Base-by-base conservation (phyloP, 306 rosid genomes). In the Castanea crenata region DNA sequence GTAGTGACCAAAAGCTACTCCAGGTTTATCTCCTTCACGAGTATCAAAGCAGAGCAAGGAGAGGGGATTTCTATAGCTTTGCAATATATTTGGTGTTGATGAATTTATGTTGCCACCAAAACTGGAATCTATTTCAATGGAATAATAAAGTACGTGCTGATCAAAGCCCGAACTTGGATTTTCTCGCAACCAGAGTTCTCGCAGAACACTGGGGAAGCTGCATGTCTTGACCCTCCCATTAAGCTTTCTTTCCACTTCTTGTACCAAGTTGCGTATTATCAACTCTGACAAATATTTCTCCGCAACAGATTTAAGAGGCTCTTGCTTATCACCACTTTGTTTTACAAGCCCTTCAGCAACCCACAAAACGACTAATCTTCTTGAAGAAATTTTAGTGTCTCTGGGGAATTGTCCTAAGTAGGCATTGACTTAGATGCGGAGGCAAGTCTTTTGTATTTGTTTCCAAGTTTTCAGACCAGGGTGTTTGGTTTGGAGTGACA, bases 11-110 rank as follows among this genome's bases (percentile, higher is more conserved):
- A 76, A 51, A 13, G 56, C 70, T 75, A 73, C 82, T 59, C 88
- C 84, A 8, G 86, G 88, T 68, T 69, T 74, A 20, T 63, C 18
- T 67, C 86, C 90, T 73, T 79, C 83, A 23, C 51, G 8, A 64
- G 27, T 46, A 46, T 46, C 52, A 46, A 46, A 46, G 52, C 1
- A 46, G 15, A 46, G 52, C 3, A 46, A 0, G 52, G 57, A 0
- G 75, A 77, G 15, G 4, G 52, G 52, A 46, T 46, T 46, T 11
- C 52, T 11, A 3, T 46, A 11, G 52, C 52, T 46, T 46, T 3
- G 52, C 15, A 46, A 51, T 79, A 46, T 46, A 11, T 46, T 46
- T 46, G 52, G 15, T 2, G 52, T 46, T 46, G 52, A 11, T 8
- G 52, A 46, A 44, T 44, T 44, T 44, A 3, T 44, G 51, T 3